Evolutionary conservation across 202 grass and related monocot genomes (phyloP), one percentile per base, ranked within the genome.

Genomic region (Cymbopogon flexuosus): DNA sequence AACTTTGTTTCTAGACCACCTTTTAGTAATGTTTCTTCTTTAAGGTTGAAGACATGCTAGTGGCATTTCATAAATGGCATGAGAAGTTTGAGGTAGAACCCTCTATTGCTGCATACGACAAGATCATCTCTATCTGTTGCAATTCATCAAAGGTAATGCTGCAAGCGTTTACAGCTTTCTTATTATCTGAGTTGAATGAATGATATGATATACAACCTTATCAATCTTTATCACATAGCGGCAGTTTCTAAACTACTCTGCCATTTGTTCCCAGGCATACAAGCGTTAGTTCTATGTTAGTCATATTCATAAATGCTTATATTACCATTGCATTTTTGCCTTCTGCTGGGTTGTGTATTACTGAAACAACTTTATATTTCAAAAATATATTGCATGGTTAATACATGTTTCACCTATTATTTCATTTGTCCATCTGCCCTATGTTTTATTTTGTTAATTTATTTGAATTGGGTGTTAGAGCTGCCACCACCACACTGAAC

Each of bases 11-110:
- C 40, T 24, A 65, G 23, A 51, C 70, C 34, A 82, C 68, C 16
- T 77, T 47, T 67, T 42, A 65, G 54, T 73, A 52, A 58, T 65
- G 18, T 34, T 68, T 83, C 84, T 76, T 83, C 80, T 51, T 85
- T 84, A 85, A 94, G 89, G 89, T 84, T 63, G 92, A 94, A 85
- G 91, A 89, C 75, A 77, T 92, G 83, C 27, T 97, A 46, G 58
- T 39, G 74, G 60, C 65, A 52, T 92, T 92, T 73, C 76, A 76
- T 79, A 89, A 77, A 81, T 89, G 89, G 88, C 89, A 92, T 35
- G 87, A 94, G 72, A 94, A 92, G 82, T 88, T 92, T 85, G 76
- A 85, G 73, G 39, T 88, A 47, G 54, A 43, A 35, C 88, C 91
- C 30, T 88, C 88, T 82, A 58, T 84, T 75, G 62, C 61, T 89